phyloP scores from a whole-genome alignment of 176 grass and related monocot species.

The Raddia distichophylla region DNA sequence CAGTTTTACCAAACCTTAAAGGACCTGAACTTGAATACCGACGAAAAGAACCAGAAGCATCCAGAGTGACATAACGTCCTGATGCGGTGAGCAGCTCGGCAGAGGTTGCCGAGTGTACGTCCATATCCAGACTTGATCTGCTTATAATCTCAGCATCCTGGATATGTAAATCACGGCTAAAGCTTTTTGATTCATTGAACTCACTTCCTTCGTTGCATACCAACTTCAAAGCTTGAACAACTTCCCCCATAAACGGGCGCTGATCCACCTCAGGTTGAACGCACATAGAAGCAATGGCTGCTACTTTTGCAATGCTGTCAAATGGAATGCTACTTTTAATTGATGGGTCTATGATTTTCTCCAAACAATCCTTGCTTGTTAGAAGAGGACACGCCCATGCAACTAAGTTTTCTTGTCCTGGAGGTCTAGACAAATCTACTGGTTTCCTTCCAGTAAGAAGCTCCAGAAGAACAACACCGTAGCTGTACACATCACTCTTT shows the following conservation, averaged over 20 bases:
- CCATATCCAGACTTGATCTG: constrained; percentile 56
- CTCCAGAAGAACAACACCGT: constrained; percentile 95
- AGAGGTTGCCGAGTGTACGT: constrained; percentile 33
- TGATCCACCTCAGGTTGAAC: constrained; percentile 99
- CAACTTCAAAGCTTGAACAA: constrained; percentile 91
- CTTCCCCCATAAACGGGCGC: constrained; percentile 96
- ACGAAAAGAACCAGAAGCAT: constrained; percentile 81
- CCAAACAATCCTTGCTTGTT: constrained; percentile 69
- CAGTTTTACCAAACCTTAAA: constrained; percentile 48
- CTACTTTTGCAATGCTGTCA: constrained; percentile 79
- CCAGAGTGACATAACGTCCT: constrained; percentile 59
- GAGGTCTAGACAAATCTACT: constrained; percentile 83
- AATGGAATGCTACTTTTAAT: constrained; percentile 62
- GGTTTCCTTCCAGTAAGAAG: constrained; percentile 94
- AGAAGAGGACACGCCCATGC: constrained; percentile 88
- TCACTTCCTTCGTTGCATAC: constrained; percentile 78
- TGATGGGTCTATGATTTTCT: constrained; percentile 76
- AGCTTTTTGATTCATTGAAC: constrained; percentile 55
- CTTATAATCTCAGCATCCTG: constrained; percentile 49
- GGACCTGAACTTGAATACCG: constrained; percentile 81
- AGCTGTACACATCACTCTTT: constrained; percentile 99
- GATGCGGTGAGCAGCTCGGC: constrained; percentile 58
- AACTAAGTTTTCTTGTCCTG: constrained; percentile 95
- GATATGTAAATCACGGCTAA: constrained; percentile 55
- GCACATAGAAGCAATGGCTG: constrained; percentile 98